Conservation (phyloP, 2,329 filamentous ascomycete species). For the Ophiostoma populinum region DNA sequence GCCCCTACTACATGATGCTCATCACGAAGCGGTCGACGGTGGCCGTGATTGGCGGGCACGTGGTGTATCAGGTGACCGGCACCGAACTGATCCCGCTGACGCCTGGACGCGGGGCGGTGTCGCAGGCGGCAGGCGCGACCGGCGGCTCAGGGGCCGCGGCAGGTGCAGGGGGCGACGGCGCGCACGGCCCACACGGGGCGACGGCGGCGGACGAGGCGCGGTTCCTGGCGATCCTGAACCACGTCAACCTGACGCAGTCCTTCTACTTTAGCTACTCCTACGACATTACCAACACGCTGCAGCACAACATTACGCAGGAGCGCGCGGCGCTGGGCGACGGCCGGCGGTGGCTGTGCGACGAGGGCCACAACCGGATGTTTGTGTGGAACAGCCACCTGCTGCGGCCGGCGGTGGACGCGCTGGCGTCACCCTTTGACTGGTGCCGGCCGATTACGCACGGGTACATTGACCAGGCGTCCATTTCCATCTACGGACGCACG, state of each 20-base stretch:
- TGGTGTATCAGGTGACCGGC: slow-evolving; percentile 85
- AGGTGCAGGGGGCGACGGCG: neutral
- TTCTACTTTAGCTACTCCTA: slow-evolving; percentile 99
- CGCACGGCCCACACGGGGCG: neutral
- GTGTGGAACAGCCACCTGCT: slow-evolving; percentile 92
- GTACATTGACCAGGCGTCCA: slow-evolving; percentile 78
- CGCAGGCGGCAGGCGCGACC: neutral
- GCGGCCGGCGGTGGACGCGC: slow-evolving; percentile 47
- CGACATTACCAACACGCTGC: slow-evolving; percentile 79
- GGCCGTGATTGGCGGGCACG: slow-evolving; percentile 89
- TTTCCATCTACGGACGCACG: slow-evolving; percentile 72
- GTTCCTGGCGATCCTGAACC: slow-evolving; percentile 76
- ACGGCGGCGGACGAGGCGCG: slow-evolving; percentile 72
- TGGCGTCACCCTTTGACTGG: slow-evolving; percentile 85
- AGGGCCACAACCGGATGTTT: slow-evolving; percentile 84
- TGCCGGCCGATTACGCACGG: slow-evolving; percentile 91
- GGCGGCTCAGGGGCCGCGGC: neutral
- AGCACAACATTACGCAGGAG: slow-evolving; percentile 79
- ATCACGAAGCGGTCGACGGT: slow-evolving; percentile 94
- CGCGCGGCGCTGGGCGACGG: slow-evolving; percentile 53
- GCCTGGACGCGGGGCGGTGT: slow-evolving; percentile 33
- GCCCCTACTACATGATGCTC: slow-evolving; percentile 90
- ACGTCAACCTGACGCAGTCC: slow-evolving; percentile 73
- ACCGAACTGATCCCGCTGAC: slow-evolving; percentile 84
- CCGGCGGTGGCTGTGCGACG: slow-evolving; percentile 35